Percentiles rank a stretch among this genome's conserved stretches.
phyloP scores from a whole-genome alignment of 2,329 filamentous ascomycete genomes.

The Cryoendolithus antarcticus region DNA sequence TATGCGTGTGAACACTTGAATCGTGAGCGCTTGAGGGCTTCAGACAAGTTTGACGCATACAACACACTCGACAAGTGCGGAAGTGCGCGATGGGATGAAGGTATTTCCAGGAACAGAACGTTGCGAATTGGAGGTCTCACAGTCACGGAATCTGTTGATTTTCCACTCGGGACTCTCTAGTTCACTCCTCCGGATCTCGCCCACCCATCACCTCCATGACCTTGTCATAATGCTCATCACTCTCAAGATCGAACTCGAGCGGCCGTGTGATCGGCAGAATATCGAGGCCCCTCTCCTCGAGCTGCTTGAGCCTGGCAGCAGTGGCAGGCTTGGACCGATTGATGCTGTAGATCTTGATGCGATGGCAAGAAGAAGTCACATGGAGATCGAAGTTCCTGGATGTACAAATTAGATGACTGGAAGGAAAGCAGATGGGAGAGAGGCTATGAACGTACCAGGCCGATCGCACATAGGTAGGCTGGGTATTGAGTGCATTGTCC shows the following conservation, averaged over 20 bases:
- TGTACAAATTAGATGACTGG: neutral
- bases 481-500: conserved; percentile 51
- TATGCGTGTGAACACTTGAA: no score
- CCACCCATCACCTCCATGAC: conserved; percentile 12
- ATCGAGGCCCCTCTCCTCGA: conserved; percentile 20
- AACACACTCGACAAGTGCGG: no score
- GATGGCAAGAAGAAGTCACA: conserved; percentile 27
- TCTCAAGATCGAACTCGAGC: conserved; percentile 19
- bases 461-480: conserved; percentile 42
- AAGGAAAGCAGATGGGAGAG: neutral
- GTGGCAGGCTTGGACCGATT: conserved; percentile 22
- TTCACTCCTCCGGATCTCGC: no score
- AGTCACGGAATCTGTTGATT: no score
- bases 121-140: no score
- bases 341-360: conserved; percentile 26
- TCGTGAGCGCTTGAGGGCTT: no score
- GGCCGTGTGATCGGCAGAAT: conserved; percentile 24
- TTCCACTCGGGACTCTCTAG: no score
- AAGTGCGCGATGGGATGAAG: no score
- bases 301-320: conserved; percentile 17
- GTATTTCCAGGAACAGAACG: no score
- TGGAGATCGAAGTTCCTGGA: conserved; percentile 27
- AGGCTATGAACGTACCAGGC: conserved; percentile 29
- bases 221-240: conserved; percentile 19
- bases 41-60: no score